Conservation (phyloP, 192 early-diverging fungal genomes). For the Linnemannia hyalina region DNA sequence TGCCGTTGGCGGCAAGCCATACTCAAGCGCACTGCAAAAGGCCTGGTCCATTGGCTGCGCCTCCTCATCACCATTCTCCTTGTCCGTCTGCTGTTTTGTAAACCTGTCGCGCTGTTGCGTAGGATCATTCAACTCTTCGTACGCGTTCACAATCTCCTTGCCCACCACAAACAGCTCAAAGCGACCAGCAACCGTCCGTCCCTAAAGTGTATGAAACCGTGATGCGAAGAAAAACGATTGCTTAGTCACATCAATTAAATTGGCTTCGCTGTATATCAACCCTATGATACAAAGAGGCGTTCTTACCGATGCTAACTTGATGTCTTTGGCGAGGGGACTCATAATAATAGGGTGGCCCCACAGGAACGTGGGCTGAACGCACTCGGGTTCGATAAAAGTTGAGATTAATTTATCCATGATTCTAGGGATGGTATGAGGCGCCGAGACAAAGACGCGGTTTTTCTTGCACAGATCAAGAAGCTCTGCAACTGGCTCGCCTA, state of each 20-base stretch:
- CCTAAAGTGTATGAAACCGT: slow-evolving; percentile 3
- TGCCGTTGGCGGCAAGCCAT: slow-evolving; percentile 87
- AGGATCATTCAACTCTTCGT: slow-evolving; percentile 93
- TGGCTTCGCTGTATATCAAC: not conserved
- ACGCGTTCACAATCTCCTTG: slow-evolving; percentile 88
- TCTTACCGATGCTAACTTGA: slow-evolving; percentile 48
- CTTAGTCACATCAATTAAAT: not conserved
- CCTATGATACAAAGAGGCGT: not conserved
- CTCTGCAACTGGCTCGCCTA: slow-evolving; percentile 40
- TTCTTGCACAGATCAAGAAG: slow-evolving; percentile 49
- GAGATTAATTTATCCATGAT: slow-evolving; percentile 82
- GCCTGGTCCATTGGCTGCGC: slow-evolving; percentile 78
- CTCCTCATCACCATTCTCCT: slow-evolving; percentile 80
- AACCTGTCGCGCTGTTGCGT: slow-evolving; percentile 78
- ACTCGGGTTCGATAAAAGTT: slow-evolving; percentile 80
- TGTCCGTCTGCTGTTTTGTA: slow-evolving; percentile 71
- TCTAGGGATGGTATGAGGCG: slow-evolving; percentile 75
- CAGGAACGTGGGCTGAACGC: slow-evolving; percentile 86
- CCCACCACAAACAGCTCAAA: slow-evolving; percentile 86
- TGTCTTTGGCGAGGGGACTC: slow-evolving; percentile 85
- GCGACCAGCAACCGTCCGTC: slow-evolving; percentile 67
- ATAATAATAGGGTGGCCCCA: slow-evolving; percentile 81
- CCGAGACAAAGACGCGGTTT: slow-evolving; percentile 43
- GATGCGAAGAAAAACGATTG: not conserved
- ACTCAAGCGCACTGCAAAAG: slow-evolving; percentile 85